Evolutionary conservation across 2,329 filamentous ascomycete species (phyloP).

Genomic region (Sclerotinia subarctica): DNA sequence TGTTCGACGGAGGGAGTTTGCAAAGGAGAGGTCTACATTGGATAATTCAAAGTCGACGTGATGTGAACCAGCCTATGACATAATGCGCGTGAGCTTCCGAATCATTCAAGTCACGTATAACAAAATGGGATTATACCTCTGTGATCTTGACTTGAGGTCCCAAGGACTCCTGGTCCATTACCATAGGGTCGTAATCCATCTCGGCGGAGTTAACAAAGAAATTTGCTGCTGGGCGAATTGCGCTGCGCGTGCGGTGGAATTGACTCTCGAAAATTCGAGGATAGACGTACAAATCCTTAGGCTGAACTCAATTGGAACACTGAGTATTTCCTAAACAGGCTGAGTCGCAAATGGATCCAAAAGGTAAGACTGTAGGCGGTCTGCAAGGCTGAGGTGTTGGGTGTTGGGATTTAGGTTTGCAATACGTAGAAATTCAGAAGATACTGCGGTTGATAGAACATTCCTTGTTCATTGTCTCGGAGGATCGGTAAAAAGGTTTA

Average conservation of each 20-base stretch:
- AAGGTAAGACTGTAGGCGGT: slow-evolving; percentile 20
- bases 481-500: neutral
- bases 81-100: slow-evolving; percentile 29
- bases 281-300: slow-evolving; percentile 7
- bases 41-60: slow-evolving; percentile 90
- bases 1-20: slow-evolving; percentile 85
- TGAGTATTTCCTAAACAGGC: slow-evolving; percentile 7
- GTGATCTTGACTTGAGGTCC: slow-evolving; percentile 48
- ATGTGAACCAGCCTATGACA: slow-evolving; percentile 65
- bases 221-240: slow-evolving; percentile 4
- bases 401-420: slow-evolving; percentile 4
- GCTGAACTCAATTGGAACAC: neutral
- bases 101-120: neutral
- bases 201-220: slow-evolving; percentile 20
- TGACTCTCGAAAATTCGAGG: slow-evolving; percentile 2
- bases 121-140: slow-evolving; percentile 38
- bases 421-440: slow-evolving; percentile 9
- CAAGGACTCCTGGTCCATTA: slow-evolving; percentile 43
- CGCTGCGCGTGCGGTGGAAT: slow-evolving; percentile 26
- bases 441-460: slow-evolving; percentile 17
- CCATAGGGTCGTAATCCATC: slow-evolving; percentile 50
- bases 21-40: slow-evolving; percentile 85
- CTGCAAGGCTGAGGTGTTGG: slow-evolving; percentile 29
- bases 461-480: slow-evolving; percentile 17
- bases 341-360: neutral